phyloP scores from a whole-genome alignment of 441 rosid genomes.

The Pelargonium myrrhifolium region DNA sequence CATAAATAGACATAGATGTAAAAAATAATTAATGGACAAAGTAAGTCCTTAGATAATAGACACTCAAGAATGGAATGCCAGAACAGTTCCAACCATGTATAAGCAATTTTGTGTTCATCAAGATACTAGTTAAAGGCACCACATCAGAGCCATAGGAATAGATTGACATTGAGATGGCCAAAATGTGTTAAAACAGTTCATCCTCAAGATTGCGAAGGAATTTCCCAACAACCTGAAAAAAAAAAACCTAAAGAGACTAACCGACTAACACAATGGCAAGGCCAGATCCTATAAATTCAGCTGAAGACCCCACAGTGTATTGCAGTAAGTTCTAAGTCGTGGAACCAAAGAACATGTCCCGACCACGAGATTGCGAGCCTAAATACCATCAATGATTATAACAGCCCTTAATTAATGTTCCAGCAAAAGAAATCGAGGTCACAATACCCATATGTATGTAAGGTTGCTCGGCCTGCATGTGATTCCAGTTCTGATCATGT shows the following conservation, averaged over 20 bases:
- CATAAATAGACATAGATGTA: no score
- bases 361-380: no score
- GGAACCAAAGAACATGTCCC: background rate
- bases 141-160: background rate
- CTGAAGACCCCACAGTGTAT: background rate
- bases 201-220: background rate
- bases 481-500: slow-evolving; percentile 63
- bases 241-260: no score
- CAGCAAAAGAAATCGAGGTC: slow-evolving; percentile 16
- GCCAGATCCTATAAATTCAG: background rate
- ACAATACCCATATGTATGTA: slow-evolving; percentile 42
- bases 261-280: background rate
- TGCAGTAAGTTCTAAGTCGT: background rate
- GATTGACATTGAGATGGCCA: background rate
- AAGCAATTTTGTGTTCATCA: background rate
- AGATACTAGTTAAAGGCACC: background rate
- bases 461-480: slow-evolving; percentile 50
- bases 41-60: no score
- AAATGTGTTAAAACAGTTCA: background rate
- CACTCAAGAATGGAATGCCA: no score
- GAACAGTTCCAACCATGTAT: background rate
- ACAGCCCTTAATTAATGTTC: slow-evolving; percentile 10
- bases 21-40: no score
- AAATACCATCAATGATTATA: no score
- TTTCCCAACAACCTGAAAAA: background rate